Base-by-base conservation (phyloP, 2,329 filamentous ascomycete species). In the Magnaporthiopsis rhizophila region DNA sequence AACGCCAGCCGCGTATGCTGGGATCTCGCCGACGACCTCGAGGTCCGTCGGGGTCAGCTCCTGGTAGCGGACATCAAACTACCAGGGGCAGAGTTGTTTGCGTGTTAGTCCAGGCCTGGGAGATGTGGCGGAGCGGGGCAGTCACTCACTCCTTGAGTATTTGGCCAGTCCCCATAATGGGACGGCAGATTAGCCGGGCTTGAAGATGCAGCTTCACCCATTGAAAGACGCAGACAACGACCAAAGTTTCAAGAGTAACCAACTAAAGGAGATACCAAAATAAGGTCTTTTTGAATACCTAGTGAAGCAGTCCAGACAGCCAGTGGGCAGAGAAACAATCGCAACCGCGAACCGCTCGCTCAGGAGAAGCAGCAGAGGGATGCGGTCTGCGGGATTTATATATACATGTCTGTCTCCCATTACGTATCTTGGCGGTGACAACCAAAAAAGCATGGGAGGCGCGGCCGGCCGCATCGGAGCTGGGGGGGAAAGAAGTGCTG, bases 111-210 rank as follows among this genome's bases (percentile, higher is more conserved):
- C 24, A 26, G 12, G 7, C 13, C 0, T 28, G 8, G 21, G 53
- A 24, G 7, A 11, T 7, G 18, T 3, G 8, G 32, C 36, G 8
- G 8, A 38, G n/a, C 45, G 32, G n/a, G 21, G 24, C 11, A 38
- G 15, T 18, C 13, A 18, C 60, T 65, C 58, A 65, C 64, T 21
- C 64, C 64, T 53, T 65, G 61, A 28, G 64, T 65, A 45, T 65
- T 65, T 53, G 64, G 64, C 64, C 64, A 65, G 32, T 65, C 64
- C 32, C 62, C 62, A 61, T 62, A 63, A 34, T 65, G 64, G 26
- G 45, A n/a, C 45, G 50, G 61, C 45, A n/a, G 45, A 11, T 9
- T 6, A 15, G 45, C 45, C 7, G 45, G 18, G 21, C 8, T n/a
- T n/a, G 45, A 8, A 53, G 45, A 8, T n/a, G 15, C 18, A 53